Evolutionary conservation across 2,329 filamentous ascomycete genomes (phyloP), one percentile per base, ranked within the genome.

Genomic region (Fusarium musae): DNA sequence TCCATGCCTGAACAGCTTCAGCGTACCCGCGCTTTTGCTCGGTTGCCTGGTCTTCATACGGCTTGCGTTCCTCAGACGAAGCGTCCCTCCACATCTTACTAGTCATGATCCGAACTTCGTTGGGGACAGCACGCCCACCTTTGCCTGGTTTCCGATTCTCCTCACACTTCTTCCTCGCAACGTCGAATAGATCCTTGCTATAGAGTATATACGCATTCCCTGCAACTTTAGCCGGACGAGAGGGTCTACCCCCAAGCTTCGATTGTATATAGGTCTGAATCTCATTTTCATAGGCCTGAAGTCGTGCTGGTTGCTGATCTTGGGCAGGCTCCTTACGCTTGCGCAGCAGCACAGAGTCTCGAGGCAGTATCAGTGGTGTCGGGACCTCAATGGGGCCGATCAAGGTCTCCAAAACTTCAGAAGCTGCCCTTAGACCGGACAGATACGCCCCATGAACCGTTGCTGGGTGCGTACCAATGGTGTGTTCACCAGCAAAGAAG

Each of bases 391-490:
- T 94, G 1, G 94, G 92, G 2, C 96, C 96, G 37, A 96, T 86
- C 80, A 98, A 89, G 6, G 90, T 85, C 61, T 96, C 92, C 42
- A 97, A 85, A 5, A 99, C 89, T 78, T 98, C 95, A 6, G 93
- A 92, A 16, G 96, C 96, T 7, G 93, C 96, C 56, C 96, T 92
- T 10, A 99, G 86, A 6, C 96, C 97, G 4, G 96, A 98, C 8
- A 99, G 86, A 79, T 98, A 99, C 13, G 96, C 97, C 10, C 96
- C 96, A 76, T 99, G 96, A 1, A 99, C 96, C 5, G 96, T 99
- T 37, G 97, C 96, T 17, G 97, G 96, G 80, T 99, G 95, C 2
- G 95, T 97, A 52, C 94, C 95, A 76, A 93, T 98, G 2, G 97
- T 99, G 69, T 97, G 96, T 82, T 99, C 96, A 53, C 96, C 96